Evolutionary conservation across 75 land plant species (phyloP), one percentile per base, ranked within the genome.

Genomic region (Pinus taeda): DNA sequence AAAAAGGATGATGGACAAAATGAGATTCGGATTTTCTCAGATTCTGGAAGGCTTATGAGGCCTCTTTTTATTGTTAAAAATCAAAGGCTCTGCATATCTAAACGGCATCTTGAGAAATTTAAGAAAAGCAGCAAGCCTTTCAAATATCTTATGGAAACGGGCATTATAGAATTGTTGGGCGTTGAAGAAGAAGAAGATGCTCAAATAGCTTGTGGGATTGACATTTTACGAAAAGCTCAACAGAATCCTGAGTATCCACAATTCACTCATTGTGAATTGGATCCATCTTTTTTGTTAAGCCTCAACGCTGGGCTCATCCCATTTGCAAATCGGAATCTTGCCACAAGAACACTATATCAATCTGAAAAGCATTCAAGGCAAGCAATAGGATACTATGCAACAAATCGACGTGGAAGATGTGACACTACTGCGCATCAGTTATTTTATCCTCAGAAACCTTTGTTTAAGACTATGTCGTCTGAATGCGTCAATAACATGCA

Each of bases 301-400:
- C 67, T 96, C 18, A 89, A 97, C 57, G 93, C 95, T 77, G 82
- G 90, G 33, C 66, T 94, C 45, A 92, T 96, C 59, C 99, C 99
- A 29, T 96, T 92, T 83, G 89, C 92, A 15, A 93, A 96, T 78
- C 99, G 92, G 78, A 93, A 96, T 71, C 91, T 87, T 76, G 90
- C 90, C 15, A 88, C 88, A 49, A 82, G 99, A 61, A 85, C 84
- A 36, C 85, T 94, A 0, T 87, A 83, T 69, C 96, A 96, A 57
- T 75, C 95, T 15, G 93, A 94, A 37, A 96, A 96, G 78, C 99
- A 94, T 73, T 90, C 92, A 72, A 88, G 86, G 60, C 99, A 96
- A 67, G 98, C 99, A 6, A 94, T 96, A 78, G 99, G 99, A 5
- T 92, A 82, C 81, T 85, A 90, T 29, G 81, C 95, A n/a, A 88